Base-by-base conservation (phyloP, 2,329 filamentous ascomycete genomes). In the Aspergillus sp. region DNA sequence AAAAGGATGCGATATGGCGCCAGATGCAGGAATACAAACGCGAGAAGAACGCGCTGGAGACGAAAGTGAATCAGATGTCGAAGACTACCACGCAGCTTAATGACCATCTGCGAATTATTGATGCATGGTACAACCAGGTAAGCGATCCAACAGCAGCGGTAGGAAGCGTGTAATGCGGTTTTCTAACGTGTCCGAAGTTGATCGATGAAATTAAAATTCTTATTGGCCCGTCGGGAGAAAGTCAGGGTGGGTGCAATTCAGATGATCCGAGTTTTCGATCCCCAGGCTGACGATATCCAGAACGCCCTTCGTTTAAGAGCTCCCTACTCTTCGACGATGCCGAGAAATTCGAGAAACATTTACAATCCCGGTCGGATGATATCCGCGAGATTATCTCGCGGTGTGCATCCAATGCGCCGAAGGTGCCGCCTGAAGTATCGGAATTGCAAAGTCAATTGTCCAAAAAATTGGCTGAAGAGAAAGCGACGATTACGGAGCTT, bases 11-110 rank as follows among this genome's bases (percentile, higher is more conserved):
- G 59, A 96, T 99, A 70, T 88, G 89, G 66, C 90, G 95, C 53
- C 93, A 97, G 76, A 96, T 99, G 91, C 89, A 91, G 69, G 94
- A 97, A 75, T 97, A 96, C 75, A 96, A 96, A 76, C 87, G 94
- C 63, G 91, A 96, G 70, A 92, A 91, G 70, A 81, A 82, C 53
- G 88, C 88, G 38, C 78, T 95, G 57, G 92, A 97, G 76, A 80
- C 84, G 53, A 88, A 89, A 67, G 78, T 97, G 56, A 87, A 87
- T 67, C 89, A 96, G 60, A 78, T 95, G 58, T 84, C 89, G 59
- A 91, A 91, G 70, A 83, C 85, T 66, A 84, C 88, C 25, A 81
- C 83, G 57, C 86, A 94, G 73, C 91, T 97, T 74, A 91, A 97
- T 74, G 91, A 97, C 64, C 94, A 97, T 71, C 78, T 99, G 47